Evolutionary conservation across 140 eudicot genomes (phyloP).

Genomic region (Oenanthe javanica): DNA sequence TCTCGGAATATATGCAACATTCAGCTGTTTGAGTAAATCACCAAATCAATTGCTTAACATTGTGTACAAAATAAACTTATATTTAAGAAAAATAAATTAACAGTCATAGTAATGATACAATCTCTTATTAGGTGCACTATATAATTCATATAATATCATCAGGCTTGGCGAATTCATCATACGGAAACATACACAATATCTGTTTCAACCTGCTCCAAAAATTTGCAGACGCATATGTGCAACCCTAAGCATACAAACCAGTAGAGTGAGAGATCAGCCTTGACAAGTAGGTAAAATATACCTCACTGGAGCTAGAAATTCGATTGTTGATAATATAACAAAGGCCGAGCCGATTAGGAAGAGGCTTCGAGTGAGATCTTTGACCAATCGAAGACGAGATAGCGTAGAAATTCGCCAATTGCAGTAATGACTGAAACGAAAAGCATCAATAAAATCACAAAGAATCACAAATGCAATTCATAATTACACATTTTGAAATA

Average conservation of each 20-base stretch:
- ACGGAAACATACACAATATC: background rate
- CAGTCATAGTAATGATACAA: background rate
- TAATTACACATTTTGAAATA: background rate
- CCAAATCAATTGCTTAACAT: constrained; percentile 10
- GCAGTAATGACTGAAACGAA: constrained; percentile 56
- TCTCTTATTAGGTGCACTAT: background rate
- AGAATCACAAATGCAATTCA: background rate
- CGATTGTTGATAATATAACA: constrained; percentile 55
- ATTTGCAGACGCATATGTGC: background rate
- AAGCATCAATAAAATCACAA: background rate
- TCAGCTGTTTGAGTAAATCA: constrained; percentile 44
- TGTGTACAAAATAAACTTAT: background rate
- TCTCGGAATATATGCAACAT: constrained; percentile 76
- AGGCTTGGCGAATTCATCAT: constrained; percentile 31
- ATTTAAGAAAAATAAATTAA: background rate
- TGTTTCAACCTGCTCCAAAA: background rate
- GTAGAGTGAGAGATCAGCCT: background rate
- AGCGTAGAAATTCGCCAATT: constrained; percentile 84
- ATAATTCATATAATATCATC: background rate
- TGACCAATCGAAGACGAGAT: constrained; percentile 31
- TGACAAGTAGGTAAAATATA: constrained; percentile 10
- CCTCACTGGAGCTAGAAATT: constrained; percentile 54
- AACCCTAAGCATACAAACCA: background rate
- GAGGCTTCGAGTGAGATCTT: constrained; percentile 30
- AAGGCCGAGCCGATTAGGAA: constrained; percentile 59